These are phyloP conservation scores for Trametes meyenii DNA, from an alignment of 768 basidiomycete species.

Conservation along the genomic window DNA sequence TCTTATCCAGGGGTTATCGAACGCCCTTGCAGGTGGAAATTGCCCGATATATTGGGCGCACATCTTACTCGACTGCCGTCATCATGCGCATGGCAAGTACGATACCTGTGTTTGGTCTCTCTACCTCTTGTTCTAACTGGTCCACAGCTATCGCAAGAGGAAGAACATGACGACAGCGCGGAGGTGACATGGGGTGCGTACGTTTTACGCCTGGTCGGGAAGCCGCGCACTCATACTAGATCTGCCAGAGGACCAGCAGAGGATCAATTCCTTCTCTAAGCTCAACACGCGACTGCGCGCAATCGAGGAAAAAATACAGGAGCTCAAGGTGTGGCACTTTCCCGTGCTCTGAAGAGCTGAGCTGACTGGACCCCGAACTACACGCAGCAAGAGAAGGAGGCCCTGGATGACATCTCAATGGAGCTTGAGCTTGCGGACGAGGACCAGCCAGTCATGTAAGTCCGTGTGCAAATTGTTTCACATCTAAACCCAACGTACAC, in stretches of 20 bases:
- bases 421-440: slow-evolving; percentile 92
- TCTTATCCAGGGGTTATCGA: neutral
- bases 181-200: slow-evolving; percentile 85
- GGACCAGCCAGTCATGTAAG: slow-evolving; percentile 76
- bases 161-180: slow-evolving; percentile 71
- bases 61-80: slow-evolving; percentile 3
- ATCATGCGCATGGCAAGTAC: slow-evolving; percentile 27
- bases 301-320: slow-evolving; percentile 71
- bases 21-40: neutral
- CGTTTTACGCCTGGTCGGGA: neutral
- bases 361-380: neutral
- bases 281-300: slow-evolving; percentile 77
- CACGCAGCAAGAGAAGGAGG: slow-evolving; percentile 92
- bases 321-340: slow-evolving; percentile 63
- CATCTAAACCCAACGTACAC: neutral
- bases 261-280: slow-evolving; percentile 91
- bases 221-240: neutral
- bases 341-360: no score
- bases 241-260: slow-evolving; percentile 66
- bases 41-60: neutral
- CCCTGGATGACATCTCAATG: slow-evolving; percentile 83
- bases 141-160: slow-evolving; percentile 67
- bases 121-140: neutral
- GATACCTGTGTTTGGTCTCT: neutral
- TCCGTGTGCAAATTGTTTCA: no score